These are phyloP conservation scores for Polyporus arcularius DNA, from an alignment of 768 basidiomycete genomes.

Conservation along the genomic window DNA sequence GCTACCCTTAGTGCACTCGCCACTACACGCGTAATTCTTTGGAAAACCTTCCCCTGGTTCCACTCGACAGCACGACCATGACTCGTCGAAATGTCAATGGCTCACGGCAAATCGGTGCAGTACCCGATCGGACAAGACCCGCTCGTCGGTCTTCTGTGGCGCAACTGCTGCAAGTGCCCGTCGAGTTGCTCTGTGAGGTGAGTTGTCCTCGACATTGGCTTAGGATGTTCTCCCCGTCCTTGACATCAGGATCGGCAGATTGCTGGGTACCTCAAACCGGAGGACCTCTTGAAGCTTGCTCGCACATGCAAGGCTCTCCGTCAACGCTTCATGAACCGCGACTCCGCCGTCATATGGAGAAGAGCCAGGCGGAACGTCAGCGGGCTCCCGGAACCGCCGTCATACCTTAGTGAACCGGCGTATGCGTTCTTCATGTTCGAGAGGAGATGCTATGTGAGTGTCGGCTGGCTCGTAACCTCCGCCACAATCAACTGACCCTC, in stretches of 20 bases:
- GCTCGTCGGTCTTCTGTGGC: too few species aligned
- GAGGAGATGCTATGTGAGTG: conserved; percentile 7
- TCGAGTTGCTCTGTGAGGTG: too few species aligned
- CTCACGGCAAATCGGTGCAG: too few species aligned
- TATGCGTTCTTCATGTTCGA: conserved; percentile 19
- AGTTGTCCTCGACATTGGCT: too few species aligned
- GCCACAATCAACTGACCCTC: not conserved
- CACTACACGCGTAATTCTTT: too few species aligned
- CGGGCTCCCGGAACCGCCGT: conserved; percentile 14
- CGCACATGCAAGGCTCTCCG: not conserved
- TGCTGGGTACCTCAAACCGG: not conserved
- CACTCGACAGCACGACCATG: too few species aligned
- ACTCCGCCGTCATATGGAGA: conserved; percentile 5
- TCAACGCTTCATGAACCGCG: not conserved
- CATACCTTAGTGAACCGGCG: conserved; percentile 13
- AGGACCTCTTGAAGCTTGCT: not conserved
- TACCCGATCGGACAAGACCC: too few species aligned
- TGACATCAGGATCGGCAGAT: not conserved
- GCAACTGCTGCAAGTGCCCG: too few species aligned
- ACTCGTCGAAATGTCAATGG: too few species aligned
- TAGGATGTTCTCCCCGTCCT: too few species aligned
- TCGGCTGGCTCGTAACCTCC: not conserved
- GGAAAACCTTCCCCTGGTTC: too few species aligned
- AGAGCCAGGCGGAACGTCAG: conserved; percentile 4
- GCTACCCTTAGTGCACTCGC: too few species aligned